phyloP scores from a whole-genome alignment of 805 yeast species.

The Pichia heedii region DNA sequence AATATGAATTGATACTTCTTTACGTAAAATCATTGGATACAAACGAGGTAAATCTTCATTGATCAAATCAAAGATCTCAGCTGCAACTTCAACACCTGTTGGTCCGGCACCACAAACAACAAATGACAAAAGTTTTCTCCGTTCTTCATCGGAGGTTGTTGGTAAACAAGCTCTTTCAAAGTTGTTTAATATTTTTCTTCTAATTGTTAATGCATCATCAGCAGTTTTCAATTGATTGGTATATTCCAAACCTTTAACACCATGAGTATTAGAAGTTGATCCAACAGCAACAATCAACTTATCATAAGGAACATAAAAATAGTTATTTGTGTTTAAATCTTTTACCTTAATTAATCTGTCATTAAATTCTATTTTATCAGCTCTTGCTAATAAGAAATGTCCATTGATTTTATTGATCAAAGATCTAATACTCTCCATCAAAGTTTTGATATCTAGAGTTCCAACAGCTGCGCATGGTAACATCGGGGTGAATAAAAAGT shows the following conservation, averaged over 20 bases:
- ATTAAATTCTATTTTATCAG: slow-evolving; percentile 68
- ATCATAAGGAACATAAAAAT: slow-evolving; percentile 54
- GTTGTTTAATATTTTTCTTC: slow-evolving; percentile 72
- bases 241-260: slow-evolving; percentile 89
- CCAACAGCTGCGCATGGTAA: slow-evolving; percentile 94
- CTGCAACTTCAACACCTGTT: slow-evolving; percentile 96
- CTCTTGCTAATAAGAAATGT: slow-evolving; percentile 80
- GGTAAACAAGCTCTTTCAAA: slow-evolving; percentile 81
- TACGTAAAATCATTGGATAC: slow-evolving; percentile 70
- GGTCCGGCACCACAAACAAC: slow-evolving; percentile 98
- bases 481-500: slow-evolving; percentile 88
- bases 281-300: slow-evolving; percentile 89
- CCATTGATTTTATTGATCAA: slow-evolving; percentile 76
- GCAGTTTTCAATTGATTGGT: slow-evolving; percentile 86
- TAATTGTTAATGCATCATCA: slow-evolving; percentile 74
- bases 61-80: slow-evolving; percentile 87
- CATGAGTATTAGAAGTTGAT: slow-evolving; percentile 88
- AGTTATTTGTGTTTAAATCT: slow-evolving; percentile 35
- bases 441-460: slow-evolving; percentile 80
- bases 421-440: slow-evolving; percentile 84
- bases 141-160: slow-evolving; percentile 59
- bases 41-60: slow-evolving; percentile 83
- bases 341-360: slow-evolving; percentile 55
- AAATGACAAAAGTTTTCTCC: slow-evolving; percentile 75
- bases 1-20: slow-evolving; percentile 73